Evolutionary conservation across 225 moss, liverwort and hornwort genomes (phyloP).

Genomic region (Bryum argenteum): DNA sequence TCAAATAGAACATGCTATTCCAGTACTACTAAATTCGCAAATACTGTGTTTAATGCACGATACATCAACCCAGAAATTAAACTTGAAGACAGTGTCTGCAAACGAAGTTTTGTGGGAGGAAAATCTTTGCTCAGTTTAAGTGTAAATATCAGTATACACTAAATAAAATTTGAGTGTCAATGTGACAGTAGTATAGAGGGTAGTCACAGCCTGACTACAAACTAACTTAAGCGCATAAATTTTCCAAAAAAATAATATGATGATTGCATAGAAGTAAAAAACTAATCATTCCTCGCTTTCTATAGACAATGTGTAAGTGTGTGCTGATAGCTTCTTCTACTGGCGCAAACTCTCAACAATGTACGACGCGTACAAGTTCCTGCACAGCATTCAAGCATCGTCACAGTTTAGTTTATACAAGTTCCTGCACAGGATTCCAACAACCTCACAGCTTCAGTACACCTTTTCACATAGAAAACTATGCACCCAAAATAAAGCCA

Average conservation of each 20-base stretch:
- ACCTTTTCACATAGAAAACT: neutral
- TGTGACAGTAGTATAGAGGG: conserved; percentile 32
- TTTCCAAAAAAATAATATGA: conserved; percentile 11
- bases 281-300: neutral
- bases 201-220: conserved; percentile 41
- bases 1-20: no score
- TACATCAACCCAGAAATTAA: no score
- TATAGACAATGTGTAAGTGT: conserved; percentile 11
- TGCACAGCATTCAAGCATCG: conserved; percentile 36
- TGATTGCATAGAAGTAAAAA: neutral
- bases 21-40: no score
- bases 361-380: conserved; percentile 90
- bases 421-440: no score
- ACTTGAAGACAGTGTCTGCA: neutral
- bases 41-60: no score
- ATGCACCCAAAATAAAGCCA: neutral
- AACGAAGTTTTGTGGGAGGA: neutral
- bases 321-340: conserved; percentile 31
- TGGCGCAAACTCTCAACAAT: conserved; percentile 93
- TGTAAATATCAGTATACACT: conserved; percentile 13
- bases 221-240: neutral
- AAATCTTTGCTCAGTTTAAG: neutral
- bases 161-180: conserved; percentile 43
- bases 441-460: neutral
- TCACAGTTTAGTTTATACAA: neutral